Evolutionary conservation across 371 early-diverging fungal genomes (phyloP), one percentile per base, ranked within the genome.

Genomic region (Mucor irregularis): DNA sequence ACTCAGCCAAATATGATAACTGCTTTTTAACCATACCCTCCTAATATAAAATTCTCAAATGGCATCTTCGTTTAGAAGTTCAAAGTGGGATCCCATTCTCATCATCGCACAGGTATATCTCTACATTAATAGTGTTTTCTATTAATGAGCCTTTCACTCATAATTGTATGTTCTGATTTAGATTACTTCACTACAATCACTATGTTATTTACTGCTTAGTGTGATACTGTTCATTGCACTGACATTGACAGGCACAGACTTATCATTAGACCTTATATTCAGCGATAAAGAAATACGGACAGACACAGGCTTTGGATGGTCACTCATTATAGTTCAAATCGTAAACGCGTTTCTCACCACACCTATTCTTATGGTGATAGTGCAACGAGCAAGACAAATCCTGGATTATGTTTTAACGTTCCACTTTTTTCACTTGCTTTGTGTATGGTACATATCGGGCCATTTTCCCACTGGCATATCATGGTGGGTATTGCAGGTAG

Each of bases 381-480:
- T 93, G n/a, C 83, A 90, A 49, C 82, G 94, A 26, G 89, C 94
- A 5, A 79, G 78, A 47, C 86, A 87, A 11, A 89, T 91, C 16
- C 83, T 91, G 26, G 94, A 94, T 67, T 94, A 89, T 69, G 84
- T 89, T 13, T 45, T 85, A 42, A 94, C 94, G 0, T 74, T 92
- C 8, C 83, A 90, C 59, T 58, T 76, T 29, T 74, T 90, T 49
- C 92, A 94, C 58, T 62, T 90, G 14, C 0, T 88, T 19, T 61
- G 84, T 58, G 80, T 83, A 1, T 80, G 79, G 42, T 64, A 82
- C 2, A 86, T 89, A 58, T 80, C 78, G 26, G 71, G 75, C 4
- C 76, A 74, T 30, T 40, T 90, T 19, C 92, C 92, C 0, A 73
- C 73, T 7, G 62, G 79, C 25, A 62, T 84, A 7, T 57, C 85